Percentiles rank a stretch among this genome's conserved stretches.
Evolutionary conservation across 225 moss, liverwort and hornwort genomes (phyloP).

Genomic region (Pseudisothecium myosuroides): DNA sequence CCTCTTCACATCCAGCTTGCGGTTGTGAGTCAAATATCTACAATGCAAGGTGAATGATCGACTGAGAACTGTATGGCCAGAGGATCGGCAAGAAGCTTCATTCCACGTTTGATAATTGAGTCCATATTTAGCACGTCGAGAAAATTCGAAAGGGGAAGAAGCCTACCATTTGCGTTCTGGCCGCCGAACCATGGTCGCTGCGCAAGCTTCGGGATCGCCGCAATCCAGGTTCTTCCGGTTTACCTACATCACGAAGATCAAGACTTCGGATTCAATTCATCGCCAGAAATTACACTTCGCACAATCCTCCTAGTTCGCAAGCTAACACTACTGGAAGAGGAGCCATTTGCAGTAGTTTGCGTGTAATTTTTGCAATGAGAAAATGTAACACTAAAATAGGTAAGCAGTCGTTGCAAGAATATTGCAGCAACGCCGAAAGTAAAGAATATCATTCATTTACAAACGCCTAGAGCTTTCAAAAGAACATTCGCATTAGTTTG

Average conservation of each 20-base stretch:
- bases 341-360: neutral
- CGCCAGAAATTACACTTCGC: neutral
- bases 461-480: neutral
- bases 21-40: constrained; percentile 34
- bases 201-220: constrained; percentile 17
- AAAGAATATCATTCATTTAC: neutral
- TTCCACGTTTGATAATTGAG: neutral
- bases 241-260: constrained; percentile 4
- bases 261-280: neutral
- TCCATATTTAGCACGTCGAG: neutral
- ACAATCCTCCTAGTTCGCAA: neutral
- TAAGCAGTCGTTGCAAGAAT: neutral
- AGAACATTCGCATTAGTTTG: neutral
- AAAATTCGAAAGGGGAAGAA: neutral
- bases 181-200: neutral
- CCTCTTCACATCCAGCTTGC: neutral
- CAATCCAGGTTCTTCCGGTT: neutral
- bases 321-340: neutral
- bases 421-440: neutral
- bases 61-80: neutral
- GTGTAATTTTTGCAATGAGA: neutral
- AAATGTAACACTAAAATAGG: neutral
- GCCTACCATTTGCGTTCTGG: constrained; percentile 11
- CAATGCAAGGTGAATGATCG: neutral
- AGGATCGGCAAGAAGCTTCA: neutral